Conservation (phyloP, 129 eudicot genomes). For the Deinandra increscens region DNA sequence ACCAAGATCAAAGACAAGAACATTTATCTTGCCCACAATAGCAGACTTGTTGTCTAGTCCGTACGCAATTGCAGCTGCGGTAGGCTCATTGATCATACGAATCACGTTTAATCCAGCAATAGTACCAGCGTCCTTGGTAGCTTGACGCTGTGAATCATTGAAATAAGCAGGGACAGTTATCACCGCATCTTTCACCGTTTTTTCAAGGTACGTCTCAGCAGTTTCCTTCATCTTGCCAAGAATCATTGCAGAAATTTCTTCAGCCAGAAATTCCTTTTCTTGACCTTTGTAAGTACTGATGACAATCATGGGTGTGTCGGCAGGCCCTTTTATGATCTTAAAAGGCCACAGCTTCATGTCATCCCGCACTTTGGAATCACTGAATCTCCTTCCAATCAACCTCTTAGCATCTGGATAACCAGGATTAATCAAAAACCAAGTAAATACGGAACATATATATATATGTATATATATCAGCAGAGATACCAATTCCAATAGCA, state of each 20-base stretch:
- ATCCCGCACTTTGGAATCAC: neutral
- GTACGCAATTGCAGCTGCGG: slow-evolving; percentile 24
- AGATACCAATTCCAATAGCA: too few relatives aligned
- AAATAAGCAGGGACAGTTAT: slow-evolving; percentile 20
- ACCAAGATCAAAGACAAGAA: slow-evolving; percentile 7
- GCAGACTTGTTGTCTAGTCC: slow-evolving; percentile 15
- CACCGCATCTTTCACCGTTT: slow-evolving; percentile 9
- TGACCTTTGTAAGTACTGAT: slow-evolving; percentile 17
- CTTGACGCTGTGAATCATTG: slow-evolving; percentile 20
- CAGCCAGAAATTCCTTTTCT: slow-evolving; percentile 16
- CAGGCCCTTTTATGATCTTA: slow-evolving; percentile 15
- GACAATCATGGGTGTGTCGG: slow-evolving; percentile 12
- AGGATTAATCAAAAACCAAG: neutral
- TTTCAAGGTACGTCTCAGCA: slow-evolving; percentile 11
- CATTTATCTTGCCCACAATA: neutral
- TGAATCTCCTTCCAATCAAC: slow-evolving; percentile 22
- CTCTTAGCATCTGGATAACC: slow-evolving; percentile 24
- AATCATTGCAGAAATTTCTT: slow-evolving; percentile 24
- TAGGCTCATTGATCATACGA: slow-evolving; percentile 20
- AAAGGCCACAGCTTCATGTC: slow-evolving; percentile 21
- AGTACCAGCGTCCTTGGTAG: slow-evolving; percentile 18
- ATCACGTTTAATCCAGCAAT: slow-evolving; percentile 15
- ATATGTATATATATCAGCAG: too few relatives aligned
- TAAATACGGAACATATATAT: too few relatives aligned
- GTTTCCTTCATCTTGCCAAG: slow-evolving; percentile 23